phyloP scores from a whole-genome alignment of 1,139 yeast genomes.

The Geotrichum fermentans region DNA sequence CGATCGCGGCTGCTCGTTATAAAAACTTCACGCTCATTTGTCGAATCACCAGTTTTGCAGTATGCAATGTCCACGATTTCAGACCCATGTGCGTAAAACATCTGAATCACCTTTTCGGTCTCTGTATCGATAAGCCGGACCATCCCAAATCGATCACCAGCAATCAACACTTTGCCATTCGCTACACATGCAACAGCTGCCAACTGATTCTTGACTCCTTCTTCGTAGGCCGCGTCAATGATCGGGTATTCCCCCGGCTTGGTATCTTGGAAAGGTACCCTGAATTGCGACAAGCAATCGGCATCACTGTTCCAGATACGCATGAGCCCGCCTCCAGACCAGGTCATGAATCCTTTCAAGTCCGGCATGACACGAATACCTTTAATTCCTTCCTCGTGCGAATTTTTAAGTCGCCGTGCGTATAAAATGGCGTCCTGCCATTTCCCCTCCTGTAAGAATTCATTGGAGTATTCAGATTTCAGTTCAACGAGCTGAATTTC shows the following conservation, averaged over 20 bases:
- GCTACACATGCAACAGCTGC: constrained; percentile 4
- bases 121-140: constrained; percentile 19
- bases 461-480: neutral
- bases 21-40: constrained; percentile 20
- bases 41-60: constrained; percentile 2
- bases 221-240: neutral
- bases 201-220: neutral
- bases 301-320: constrained; percentile 26
- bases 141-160: constrained; percentile 27
- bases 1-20: constrained; percentile 51
- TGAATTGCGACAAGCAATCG: constrained; percentile 19
- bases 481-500: constrained; percentile 10
- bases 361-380: constrained; percentile 9
- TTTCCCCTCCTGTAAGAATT: neutral
- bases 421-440: constrained; percentile 4
- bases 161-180: constrained; percentile 18
- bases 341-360: constrained; percentile 26
- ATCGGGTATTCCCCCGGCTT: neutral
- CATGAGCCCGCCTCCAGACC: constrained; percentile 31
- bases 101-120: constrained; percentile 5
- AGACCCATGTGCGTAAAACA: constrained; percentile 31
- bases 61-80: constrained; percentile 30
- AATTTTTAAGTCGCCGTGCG: constrained; percentile 3
- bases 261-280: constrained; percentile 3
- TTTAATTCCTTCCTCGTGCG: constrained; percentile 13